Conservation (phyloP, 192 early-diverging fungal genomes). For the Rhizophlyctis rosea region DNA sequence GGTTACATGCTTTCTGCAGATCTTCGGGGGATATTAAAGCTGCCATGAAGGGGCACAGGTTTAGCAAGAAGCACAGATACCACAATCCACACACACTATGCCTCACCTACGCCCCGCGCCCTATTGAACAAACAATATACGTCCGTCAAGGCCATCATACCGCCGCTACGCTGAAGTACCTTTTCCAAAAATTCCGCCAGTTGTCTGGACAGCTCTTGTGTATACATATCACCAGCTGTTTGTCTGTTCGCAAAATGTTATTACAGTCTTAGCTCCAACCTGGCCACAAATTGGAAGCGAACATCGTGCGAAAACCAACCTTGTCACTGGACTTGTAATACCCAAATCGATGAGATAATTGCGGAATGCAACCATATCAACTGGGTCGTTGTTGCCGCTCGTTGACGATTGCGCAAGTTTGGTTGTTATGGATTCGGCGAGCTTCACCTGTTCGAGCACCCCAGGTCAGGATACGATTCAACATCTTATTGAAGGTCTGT, state of each 20-base stretch:
- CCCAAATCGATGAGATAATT: constrained; percentile 85
- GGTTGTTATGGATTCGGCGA: constrained; percentile 64
- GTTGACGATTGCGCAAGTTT: constrained; percentile 47
- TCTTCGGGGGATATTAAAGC: constrained; percentile 93
- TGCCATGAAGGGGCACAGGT: constrained; percentile 2
- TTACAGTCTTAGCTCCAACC: neutral
- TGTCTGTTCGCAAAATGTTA: constrained; percentile 58
- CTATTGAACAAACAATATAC: constrained; percentile 95
- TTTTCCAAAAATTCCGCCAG: constrained; percentile 77
- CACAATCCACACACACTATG: neutral
- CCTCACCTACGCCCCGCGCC: constrained; percentile 80
- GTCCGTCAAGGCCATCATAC: constrained; percentile 82
- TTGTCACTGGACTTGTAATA: constrained; percentile 86
- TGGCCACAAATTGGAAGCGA: neutral
- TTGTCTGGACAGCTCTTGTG: constrained; percentile 82
- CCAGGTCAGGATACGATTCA: too few species aligned
- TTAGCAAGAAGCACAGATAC: neutral
- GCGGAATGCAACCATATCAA: constrained; percentile 48
- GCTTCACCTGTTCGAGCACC: constrained; percentile 46
- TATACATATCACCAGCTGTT: constrained; percentile 81
- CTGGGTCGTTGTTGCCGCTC: constrained; percentile 38
- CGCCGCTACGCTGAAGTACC: constrained; percentile 52
- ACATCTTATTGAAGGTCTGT: too few species aligned
- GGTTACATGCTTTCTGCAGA: constrained; percentile 70
- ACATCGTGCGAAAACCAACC: constrained; percentile 38